Evolutionary conservation across 129 eudicot genomes (phyloP), one percentile per base, ranked within the genome.

Genomic region (Erigeron canadensis): DNA sequence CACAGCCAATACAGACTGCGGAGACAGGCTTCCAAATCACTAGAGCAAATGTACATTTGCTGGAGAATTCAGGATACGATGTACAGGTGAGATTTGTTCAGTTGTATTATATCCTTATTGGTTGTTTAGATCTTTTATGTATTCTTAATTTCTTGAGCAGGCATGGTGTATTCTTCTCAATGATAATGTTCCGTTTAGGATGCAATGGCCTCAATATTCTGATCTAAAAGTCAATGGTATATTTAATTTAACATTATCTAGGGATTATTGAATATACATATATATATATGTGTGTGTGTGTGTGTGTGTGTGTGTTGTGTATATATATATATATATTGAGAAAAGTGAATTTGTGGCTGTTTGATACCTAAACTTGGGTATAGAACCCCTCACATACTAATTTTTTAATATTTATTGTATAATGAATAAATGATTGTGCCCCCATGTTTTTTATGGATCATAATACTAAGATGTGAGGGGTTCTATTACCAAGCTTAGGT

Each of bases 151-250:
- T 61, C 15, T 43, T 76, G 46, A 66, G 39, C 80, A 84, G 94
- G 89, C 81, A 13, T 87, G 94, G 94, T 87, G 87, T 48, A 85
- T 87, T 63, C 89, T 87, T 74, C 85, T 87, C 34, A 84, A 87
- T 75, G 94, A 87, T 70, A 77, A 72, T 67, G 94, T 87, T 68
- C 82, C 84, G 70, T 87, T 84, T 67, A 80, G 94, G 70, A 82
- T 87, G 85, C 94, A 87, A 22, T 87, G 94, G 94, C 94, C 94
- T 12, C 82, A 64, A 40, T 82, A 65, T 82, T 78, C 89, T 47
- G 89, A 84, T 42, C 80, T 87, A 51, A 77, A 71, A 75, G 80
- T 84, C 59, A 87, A 87, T 71, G 94, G 94, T 87, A 75, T 60
- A 75, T 34, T 50, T 9, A 50, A 67, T 48, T 76, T 67, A 48